A percentile compares a stretch with the other conserved stretches of the same genome.
phyloP scores from a whole-genome alignment of 2,329 filamentous ascomycete genomes.

The Macrophomina phaseolina region DNA sequence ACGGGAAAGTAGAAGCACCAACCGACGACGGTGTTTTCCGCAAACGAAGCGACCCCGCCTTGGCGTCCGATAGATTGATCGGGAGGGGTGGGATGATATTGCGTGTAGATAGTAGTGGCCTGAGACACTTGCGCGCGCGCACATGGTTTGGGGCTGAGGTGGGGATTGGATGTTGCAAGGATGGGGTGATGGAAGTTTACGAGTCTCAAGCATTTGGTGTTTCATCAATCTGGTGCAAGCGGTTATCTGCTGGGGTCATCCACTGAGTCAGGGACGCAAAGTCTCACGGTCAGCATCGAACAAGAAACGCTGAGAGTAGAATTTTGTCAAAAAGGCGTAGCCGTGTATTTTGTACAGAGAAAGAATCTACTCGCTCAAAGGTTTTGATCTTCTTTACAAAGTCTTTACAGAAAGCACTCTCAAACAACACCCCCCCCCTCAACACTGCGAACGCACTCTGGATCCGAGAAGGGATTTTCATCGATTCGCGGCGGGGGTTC shows the following conservation, averaged over 20 bases:
- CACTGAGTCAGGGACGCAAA: not conserved
- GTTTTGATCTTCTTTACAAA: not conserved
- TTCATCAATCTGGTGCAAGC: not conserved
- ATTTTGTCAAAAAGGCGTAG: conserved; percentile 1
- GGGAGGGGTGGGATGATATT: not conserved
- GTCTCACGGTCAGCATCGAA: not conserved
- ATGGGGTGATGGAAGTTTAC: not conserved
- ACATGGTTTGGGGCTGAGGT: too few relatives aligned
- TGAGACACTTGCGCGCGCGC: not conserved
- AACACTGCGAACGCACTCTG: not conserved
- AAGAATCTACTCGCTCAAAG: conserved; percentile 12
- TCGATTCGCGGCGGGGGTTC: not conserved
- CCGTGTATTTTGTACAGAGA: conserved; percentile 20
- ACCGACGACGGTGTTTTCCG: too few relatives aligned
- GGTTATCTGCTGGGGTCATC: not conserved
- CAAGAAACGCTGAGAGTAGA: not conserved
- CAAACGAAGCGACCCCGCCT: not conserved
- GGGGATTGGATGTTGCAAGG: not conserved
- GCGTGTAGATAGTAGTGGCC: not conserved
- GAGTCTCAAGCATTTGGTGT: not conserved
- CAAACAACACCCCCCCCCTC: not conserved
- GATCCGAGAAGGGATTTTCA: not conserved
- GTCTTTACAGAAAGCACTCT: not conserved
- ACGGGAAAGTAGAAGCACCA: too few relatives aligned
- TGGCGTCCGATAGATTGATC: not conserved